Percentiles rank a stretch among this genome's conserved stretches.
These are phyloP conservation scores for Syzygium aromaticum DNA, from an alignment of 345 rosid genomes.

Conservation along the genomic window DNA sequence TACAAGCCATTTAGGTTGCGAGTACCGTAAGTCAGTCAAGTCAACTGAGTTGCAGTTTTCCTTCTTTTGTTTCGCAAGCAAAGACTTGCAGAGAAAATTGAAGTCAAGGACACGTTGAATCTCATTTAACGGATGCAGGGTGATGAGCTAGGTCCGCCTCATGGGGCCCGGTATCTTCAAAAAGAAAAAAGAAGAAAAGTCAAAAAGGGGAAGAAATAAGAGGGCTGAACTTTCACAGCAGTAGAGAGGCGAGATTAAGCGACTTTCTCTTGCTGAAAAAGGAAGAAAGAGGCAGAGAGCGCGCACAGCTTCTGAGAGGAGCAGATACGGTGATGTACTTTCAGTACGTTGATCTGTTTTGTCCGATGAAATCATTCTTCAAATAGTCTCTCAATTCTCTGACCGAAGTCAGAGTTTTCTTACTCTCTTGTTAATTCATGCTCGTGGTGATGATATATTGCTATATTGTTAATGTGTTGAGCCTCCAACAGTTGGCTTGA, in stretches of 20 bases:
- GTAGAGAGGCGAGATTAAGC: background rate
- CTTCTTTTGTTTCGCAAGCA: background rate
- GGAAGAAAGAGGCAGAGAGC: background rate
- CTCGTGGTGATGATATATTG: too few species aligned
- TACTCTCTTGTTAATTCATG: too few species aligned
- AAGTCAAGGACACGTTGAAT: background rate
- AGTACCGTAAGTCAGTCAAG: background rate
- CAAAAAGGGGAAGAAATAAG: background rate
- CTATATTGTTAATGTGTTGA: too few species aligned
- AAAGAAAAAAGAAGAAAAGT: background rate
- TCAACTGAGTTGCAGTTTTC: background rate
- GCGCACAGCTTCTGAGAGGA: background rate
- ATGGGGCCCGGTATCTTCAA: background rate
- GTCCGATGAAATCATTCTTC: too few species aligned
- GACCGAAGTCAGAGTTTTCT: too few species aligned
- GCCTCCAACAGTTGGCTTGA: too few species aligned
- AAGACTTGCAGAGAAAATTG: background rate
- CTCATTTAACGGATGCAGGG: background rate
- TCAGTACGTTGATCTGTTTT: too few species aligned
- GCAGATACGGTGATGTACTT: too few species aligned
- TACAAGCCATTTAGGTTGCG: background rate
- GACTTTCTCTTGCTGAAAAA: background rate
- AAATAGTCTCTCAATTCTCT: too few species aligned
- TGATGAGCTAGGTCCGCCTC: background rate
- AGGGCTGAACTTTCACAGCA: background rate